Evolutionary conservation across 805 yeast genomes (phyloP).

Genomic region (Wickerhamomyces hampshirensis): DNA sequence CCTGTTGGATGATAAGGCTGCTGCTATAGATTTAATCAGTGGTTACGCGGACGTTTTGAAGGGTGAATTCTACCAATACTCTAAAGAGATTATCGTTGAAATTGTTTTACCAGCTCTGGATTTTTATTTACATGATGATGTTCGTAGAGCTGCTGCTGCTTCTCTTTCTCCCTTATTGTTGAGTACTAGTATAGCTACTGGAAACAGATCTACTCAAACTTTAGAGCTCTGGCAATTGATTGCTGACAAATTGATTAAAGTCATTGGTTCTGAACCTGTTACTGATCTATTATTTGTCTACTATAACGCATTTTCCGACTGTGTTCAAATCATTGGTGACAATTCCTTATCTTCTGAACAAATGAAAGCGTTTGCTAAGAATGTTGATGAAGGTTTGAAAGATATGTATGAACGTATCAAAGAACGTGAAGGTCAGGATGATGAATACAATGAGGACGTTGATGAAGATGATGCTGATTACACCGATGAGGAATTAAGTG

Average conservation of each 20-base stretch:
- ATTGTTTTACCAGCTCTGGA: slow-evolving; percentile 85
- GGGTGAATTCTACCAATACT: slow-evolving; percentile 79
- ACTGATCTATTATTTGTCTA: slow-evolving; percentile 77
- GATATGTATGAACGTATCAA: slow-evolving; percentile 70
- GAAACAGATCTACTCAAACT: slow-evolving; percentile 51
- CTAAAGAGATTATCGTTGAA: slow-evolving; percentile 68
- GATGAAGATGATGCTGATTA: slow-evolving; percentile 80
- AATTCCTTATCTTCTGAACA: slow-evolving; percentile 52
- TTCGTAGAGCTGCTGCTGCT: slow-evolving; percentile 84
- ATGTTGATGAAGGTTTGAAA: slow-evolving; percentile 54
- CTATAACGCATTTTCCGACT: slow-evolving; percentile 64
- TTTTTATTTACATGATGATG: slow-evolving; percentile 91
- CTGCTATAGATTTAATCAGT: slow-evolving; percentile 84
- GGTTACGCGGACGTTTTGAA: slow-evolving; percentile 82
- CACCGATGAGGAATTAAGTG: slow-evolving; percentile 86
- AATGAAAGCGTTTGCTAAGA: slow-evolving; percentile 49
- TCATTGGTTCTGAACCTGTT: slow-evolving; percentile 73
- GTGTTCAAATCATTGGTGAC: slow-evolving; percentile 64
- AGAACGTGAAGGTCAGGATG: slow-evolving; percentile 69
- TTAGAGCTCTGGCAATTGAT: slow-evolving; percentile 68
- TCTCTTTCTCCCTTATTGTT: slow-evolving; percentile 73
- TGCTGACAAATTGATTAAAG: slow-evolving; percentile 60
- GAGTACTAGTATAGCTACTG: slow-evolving; percentile 49
- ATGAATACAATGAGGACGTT: slow-evolving; percentile 81
- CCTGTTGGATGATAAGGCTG: slow-evolving; percentile 86